Evolutionary conservation across 345 rosid species (phyloP), one percentile per base, ranked within the genome.

Genomic region (Streptanthus diversifolius): DNA sequence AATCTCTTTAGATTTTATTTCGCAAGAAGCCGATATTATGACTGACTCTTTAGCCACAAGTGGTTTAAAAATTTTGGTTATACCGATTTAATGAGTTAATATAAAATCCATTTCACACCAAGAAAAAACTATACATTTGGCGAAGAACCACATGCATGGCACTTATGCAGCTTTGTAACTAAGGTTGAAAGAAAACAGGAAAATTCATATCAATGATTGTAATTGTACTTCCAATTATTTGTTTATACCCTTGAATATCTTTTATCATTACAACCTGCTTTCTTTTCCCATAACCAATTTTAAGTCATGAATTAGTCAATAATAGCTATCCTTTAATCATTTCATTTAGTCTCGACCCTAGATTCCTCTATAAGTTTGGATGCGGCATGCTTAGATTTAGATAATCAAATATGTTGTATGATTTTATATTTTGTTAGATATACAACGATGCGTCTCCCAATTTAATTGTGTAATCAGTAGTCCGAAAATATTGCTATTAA

Each of bases 181-280:
- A 52, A 63, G 41, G 62, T 53, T 17, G 33, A n/a, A 52, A 30
- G 14, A 41, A 22, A 63, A 53, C 13, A 6, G 44, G 17, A 27
- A 45, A 25, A 41, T 5, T 49, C 5, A 21, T 21, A 22, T 51
- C 48, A 67, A 74, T 74, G 68, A 74, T 67, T 66, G 40, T 21
- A 74, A 29, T 39, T 67, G 78, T 67, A 67, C 63, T 74, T 74
- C 40, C 47, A 74, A 66, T 59, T 39, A 49, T 47, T 74, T 72
- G 61, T 40, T 67, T 49, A 59, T 48, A 29, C 21, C 19, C 1
- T 56, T 57, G 33, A 19, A 29, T 66, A 66, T 66, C 44, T 58
- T 74, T 74, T 54, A 74, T 58, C 22, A 74, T 67, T 49, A 40
- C 54, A 67, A 39, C 68, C 62, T 74, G 60, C 73, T 44, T 36